These are phyloP conservation scores for Rhizopogon sp. DNA, from an alignment of 768 basidiomycete species.

Conservation along the genomic window DNA sequence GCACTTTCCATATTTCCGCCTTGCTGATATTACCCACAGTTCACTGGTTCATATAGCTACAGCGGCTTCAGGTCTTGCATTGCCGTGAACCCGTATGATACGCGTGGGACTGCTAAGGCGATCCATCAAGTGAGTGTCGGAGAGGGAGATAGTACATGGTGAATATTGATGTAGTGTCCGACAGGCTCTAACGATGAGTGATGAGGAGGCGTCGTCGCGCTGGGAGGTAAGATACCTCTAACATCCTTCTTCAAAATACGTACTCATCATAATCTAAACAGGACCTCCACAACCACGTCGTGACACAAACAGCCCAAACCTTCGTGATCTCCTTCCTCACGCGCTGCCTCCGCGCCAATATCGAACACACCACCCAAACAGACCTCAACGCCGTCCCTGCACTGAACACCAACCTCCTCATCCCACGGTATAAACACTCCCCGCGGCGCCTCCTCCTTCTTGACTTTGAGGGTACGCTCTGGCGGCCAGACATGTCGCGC, in stretches of 20 bases:
- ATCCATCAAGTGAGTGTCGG: constrained; percentile 46
- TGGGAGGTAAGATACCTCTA: constrained; percentile 56
- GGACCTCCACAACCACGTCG: constrained; percentile 83
- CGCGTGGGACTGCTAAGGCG: constrained; percentile 76
- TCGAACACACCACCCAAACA: constrained; percentile 47
- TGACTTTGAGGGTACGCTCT: constrained; percentile 80
- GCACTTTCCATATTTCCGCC: not conserved
- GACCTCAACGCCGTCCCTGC: constrained; percentile 31
- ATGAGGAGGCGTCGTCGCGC: constrained; percentile 64
- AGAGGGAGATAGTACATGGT: too few relatives aligned
- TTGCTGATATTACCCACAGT: constrained; percentile 36
- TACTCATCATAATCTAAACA: constrained; percentile 9
- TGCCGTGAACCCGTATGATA: constrained; percentile 83
- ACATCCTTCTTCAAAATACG: not conserved
- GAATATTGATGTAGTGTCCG: not conserved
- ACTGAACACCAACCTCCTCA: constrained; percentile 44
- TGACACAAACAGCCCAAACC: constrained; percentile 80
- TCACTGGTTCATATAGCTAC: constrained; percentile 83
- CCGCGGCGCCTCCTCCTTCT: constrained; percentile 61
- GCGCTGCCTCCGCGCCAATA: constrained; percentile 65
- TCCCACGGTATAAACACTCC: constrained; percentile 65
- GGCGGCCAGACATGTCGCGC: constrained; percentile 53
- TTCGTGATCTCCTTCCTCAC: constrained; percentile 79
- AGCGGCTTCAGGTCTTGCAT: constrained; percentile 86
- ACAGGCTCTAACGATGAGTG: constrained; percentile 69